Percentiles rank a stretch among this genome's conserved stretches.
Conservation (phyloP, 2,329 filamentous ascomycete species). For the Fusarium hainanense region DNA sequence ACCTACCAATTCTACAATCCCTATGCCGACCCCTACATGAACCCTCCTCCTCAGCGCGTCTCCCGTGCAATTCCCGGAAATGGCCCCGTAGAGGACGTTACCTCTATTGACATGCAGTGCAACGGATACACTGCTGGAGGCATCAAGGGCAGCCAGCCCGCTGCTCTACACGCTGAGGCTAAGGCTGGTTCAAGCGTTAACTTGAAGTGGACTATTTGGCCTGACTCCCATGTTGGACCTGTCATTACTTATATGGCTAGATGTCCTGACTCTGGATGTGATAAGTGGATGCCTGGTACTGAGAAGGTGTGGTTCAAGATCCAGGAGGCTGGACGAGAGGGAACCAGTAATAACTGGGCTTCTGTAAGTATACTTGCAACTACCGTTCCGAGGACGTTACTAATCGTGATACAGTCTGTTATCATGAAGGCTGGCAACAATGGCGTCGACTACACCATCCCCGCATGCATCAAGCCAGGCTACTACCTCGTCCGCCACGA, state of each 20-base stretch:
- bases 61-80: slow-evolving; percentile 69
- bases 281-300: slow-evolving; percentile 59
- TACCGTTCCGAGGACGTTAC: background rate
- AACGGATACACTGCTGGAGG: slow-evolving; percentile 63
- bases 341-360: slow-evolving; percentile 63
- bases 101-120: slow-evolving; percentile 66
- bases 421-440: slow-evolving; percentile 59
- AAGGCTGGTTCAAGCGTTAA: slow-evolving; percentile 65
- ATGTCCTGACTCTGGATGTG: slow-evolving; percentile 64
- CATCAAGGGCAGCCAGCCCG: slow-evolving; percentile 60
- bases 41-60: slow-evolving; percentile 61
- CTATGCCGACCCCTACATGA: slow-evolving; percentile 57
- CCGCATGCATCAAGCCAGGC: slow-evolving; percentile 61
- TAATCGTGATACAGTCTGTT: slow-evolving; percentile 45
- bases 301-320: slow-evolving; percentile 68
- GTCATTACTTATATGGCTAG: slow-evolving; percentile 69
- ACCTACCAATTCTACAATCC: slow-evolving; percentile 52
- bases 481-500: slow-evolving; percentile 70
- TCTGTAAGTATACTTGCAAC: slow-evolving; percentile 43
- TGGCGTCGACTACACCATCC: slow-evolving; percentile 64
- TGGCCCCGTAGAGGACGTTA: slow-evolving; percentile 66
- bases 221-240: slow-evolving; percentile 63
- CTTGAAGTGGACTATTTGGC: slow-evolving; percentile 66
- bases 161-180: slow-evolving; percentile 63
- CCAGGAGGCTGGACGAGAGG: slow-evolving; percentile 60